These are phyloP conservation scores for Pinus tabuliformis DNA, from an alignment of 75 land plant genomes.

Conservation along the genomic window DNA sequence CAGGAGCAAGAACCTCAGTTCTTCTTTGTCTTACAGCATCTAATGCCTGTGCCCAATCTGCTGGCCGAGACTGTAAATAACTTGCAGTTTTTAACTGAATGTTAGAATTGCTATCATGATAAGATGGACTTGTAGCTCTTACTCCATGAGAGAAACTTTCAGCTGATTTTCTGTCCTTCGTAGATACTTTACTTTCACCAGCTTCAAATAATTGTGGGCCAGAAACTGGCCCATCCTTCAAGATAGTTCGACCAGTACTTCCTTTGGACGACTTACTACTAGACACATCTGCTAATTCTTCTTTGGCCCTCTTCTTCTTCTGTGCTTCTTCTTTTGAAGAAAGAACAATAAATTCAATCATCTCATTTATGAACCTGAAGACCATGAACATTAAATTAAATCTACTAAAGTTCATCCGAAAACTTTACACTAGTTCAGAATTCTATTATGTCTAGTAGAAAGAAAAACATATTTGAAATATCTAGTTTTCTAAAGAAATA, in stretches of 20 bases:
- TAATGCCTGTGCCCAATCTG: slow-evolving; percentile 77
- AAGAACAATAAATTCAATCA: slow-evolving; percentile 63
- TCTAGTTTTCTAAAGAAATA: neutral
- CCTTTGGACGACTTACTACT: slow-evolving; percentile 12
- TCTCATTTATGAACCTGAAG: slow-evolving; percentile 75
- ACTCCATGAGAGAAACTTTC: slow-evolving; percentile 5
- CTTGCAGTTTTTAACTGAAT: neutral
- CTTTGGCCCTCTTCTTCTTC: slow-evolving; percentile 7
- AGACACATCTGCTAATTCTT: slow-evolving; percentile 9
- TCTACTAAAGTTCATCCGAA: neutral
- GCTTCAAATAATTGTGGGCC: slow-evolving; percentile 4
- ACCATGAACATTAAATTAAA: neutral
- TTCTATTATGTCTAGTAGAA: neutral
- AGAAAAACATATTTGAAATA: neutral
- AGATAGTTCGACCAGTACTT: neutral
- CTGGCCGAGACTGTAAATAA: slow-evolving; percentile 23
- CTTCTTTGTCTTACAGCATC: slow-evolving; percentile 82
- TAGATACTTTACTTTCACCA: neutral
- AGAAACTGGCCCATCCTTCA: neutral
- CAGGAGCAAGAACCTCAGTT: slow-evolving; percentile 88
- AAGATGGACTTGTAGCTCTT: neutral
- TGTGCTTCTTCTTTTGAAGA: slow-evolving; percentile 28
- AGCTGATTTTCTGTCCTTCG: slow-evolving; percentile 5
- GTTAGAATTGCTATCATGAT: slow-evolving; percentile 2
- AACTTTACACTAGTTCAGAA: neutral